phyloP scores from a whole-genome alignment of 495 filamentous ascomycete genomes.

The Sordaria brevicollis region DNA sequence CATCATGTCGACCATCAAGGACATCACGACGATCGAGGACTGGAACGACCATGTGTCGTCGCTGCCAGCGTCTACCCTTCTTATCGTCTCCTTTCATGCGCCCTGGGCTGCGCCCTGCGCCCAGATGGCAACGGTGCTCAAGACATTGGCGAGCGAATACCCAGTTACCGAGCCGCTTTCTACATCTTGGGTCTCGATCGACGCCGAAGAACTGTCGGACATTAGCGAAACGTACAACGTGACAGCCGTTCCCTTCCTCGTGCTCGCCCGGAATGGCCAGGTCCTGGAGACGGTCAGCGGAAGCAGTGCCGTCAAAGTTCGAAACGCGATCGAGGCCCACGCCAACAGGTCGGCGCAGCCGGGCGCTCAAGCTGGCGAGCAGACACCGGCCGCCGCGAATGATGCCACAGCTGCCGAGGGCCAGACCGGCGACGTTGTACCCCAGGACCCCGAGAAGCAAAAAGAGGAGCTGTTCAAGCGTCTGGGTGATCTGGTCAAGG shows the following conservation, averaged over 20 bases:
- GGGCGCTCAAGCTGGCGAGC: not conserved
- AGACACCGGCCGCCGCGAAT: conserved; percentile 19
- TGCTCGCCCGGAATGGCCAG: conserved; percentile 59
- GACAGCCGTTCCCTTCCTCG: conserved; percentile 83
- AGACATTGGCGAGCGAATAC: conserved; percentile 74
- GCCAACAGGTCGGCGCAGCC: conserved; percentile 33
- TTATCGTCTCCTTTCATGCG: conserved; percentile 86
- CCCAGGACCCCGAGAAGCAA: conserved; percentile 41
- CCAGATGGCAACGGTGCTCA: conserved; percentile 83
- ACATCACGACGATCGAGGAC: conserved; percentile 56
- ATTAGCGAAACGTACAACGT: conserved; percentile 86
- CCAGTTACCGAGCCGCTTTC: conserved; percentile 50
- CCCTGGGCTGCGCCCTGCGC: conserved; percentile 95
- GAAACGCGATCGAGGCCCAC: conserved; percentile 72
- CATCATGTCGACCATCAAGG: conserved; percentile 60
- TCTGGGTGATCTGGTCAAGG: conserved; percentile 73
- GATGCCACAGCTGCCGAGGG: conserved; percentile 12
- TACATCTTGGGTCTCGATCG: conserved; percentile 74
- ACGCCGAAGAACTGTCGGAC: conserved; percentile 83
- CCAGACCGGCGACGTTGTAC: conserved; percentile 15
- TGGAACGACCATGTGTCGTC: conserved; percentile 56
- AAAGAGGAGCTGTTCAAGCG: conserved; percentile 74
- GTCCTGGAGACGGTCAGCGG: conserved; percentile 76
- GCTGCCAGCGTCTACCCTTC: conserved; percentile 55
- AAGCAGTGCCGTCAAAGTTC: conserved; percentile 73